A percentile compares a stretch with the other conserved stretches of the same genome.
Evolutionary conservation across 75 land plant genomes (phyloP).

Genomic region (Pseudotsuga menziesii): DNA sequence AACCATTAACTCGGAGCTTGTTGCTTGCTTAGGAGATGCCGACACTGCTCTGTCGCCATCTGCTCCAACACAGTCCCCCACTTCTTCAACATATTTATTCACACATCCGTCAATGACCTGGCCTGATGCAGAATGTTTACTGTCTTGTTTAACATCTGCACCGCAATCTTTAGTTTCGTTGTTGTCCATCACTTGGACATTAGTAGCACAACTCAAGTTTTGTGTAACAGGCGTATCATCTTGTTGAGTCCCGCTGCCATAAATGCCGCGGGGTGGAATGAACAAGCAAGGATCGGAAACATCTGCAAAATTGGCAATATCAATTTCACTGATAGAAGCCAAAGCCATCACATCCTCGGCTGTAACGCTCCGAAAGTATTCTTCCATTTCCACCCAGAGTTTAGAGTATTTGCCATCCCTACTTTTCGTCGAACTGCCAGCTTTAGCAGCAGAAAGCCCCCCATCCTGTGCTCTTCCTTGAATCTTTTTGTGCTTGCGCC

Average conservation of each 20-base stretch:
- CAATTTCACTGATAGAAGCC: constrained; percentile 9
- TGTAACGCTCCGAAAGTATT: constrained; percentile 63
- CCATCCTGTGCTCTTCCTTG: constrained; percentile 25
- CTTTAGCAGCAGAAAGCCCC: constrained; percentile 5
- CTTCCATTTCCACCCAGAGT: constrained; percentile 76
- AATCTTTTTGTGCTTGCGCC: too few relatives aligned
- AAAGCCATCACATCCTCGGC: constrained; percentile 56
- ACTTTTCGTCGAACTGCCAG: constrained; percentile 7
- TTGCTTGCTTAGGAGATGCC: background rate
- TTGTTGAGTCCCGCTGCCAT: constrained; percentile 12
- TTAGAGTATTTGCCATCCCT: constrained; percentile 14
- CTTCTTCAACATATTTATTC: too few relatives aligned
- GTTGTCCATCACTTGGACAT: background rate
- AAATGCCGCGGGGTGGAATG: background rate
- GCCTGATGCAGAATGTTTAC: constrained; percentile 9
- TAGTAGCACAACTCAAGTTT: background rate
- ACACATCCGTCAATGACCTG: background rate
- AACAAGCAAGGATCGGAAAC: constrained; percentile 20
- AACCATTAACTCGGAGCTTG: background rate
- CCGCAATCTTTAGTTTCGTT: background rate
- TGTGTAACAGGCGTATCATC: background rate
- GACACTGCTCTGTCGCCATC: background rate
- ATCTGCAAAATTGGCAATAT: background rate
- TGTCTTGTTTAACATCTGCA: constrained; percentile 2
- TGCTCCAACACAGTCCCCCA: too few relatives aligned